A percentile compares a stretch with the other conserved stretches of the same genome.
phyloP scores from a whole-genome alignment of 2,329 filamentous ascomycete genomes.

The Paracoccidioides brasiliensis region DNA sequence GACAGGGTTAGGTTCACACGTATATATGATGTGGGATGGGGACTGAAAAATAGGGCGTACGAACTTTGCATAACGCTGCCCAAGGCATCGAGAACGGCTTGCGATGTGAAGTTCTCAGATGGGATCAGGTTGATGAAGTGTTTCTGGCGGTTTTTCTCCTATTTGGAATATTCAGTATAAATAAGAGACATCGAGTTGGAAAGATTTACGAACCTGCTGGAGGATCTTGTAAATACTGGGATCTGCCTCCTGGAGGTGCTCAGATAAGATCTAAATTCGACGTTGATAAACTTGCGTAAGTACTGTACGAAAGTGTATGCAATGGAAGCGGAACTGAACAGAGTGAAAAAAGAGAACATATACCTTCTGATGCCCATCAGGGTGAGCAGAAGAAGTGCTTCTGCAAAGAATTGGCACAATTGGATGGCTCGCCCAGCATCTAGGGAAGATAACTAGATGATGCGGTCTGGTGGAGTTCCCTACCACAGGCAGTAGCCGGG shows the following conservation, averaged over 20 bases:
- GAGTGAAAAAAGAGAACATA: not conserved
- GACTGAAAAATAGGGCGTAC: slow-evolving; percentile 18
- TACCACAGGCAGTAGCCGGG: too few species aligned
- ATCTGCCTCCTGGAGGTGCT: slow-evolving; percentile 71
- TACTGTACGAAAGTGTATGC: too few species aligned
- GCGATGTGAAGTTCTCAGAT: slow-evolving; percentile 90
- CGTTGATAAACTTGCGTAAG: slow-evolving; percentile 3
- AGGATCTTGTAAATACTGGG: slow-evolving; percentile 79
- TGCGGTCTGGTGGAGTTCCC: too few species aligned
- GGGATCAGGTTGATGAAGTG: slow-evolving; percentile 97
- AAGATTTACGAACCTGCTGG: slow-evolving; percentile 53
- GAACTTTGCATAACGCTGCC: slow-evolving; percentile 91
- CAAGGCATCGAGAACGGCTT: slow-evolving; percentile 79
- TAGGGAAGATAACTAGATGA: too few species aligned
- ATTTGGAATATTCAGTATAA: slow-evolving; percentile 10
- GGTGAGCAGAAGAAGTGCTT: slow-evolving; percentile 16
- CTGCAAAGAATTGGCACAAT: too few species aligned
- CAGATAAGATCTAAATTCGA: slow-evolving; percentile 55
- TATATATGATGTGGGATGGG: slow-evolving; percentile 1
- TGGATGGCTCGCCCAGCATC: too few species aligned
- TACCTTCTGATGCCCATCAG: slow-evolving; percentile 32
- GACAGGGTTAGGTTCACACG: slow-evolving; percentile 24
- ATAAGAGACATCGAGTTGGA: not conserved
- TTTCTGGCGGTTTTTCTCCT: slow-evolving; percentile 94
- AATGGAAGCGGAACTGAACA: too few species aligned